These are phyloP conservation scores for Fusarium veterinarium DNA, from an alignment of 2,329 filamentous ascomycete species.

Conservation along the genomic window DNA sequence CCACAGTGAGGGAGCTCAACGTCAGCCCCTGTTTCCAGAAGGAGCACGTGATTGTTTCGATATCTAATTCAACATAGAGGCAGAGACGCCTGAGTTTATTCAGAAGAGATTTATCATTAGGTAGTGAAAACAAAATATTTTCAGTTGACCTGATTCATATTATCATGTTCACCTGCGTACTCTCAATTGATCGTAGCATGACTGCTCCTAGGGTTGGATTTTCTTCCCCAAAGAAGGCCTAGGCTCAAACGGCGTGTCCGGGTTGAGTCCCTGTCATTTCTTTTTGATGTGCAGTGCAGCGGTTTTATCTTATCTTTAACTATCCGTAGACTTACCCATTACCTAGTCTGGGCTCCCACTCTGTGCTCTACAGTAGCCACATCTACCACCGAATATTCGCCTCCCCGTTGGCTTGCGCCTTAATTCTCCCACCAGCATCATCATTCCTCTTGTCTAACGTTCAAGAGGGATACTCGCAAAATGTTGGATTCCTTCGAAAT, in stretches of 20 bases:
- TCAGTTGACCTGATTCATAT: background rate
- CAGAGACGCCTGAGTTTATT: background rate
- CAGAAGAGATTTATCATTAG: background rate
- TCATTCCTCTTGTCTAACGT: slow-evolving; percentile 9
- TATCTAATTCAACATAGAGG: background rate
- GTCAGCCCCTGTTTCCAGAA: slow-evolving; percentile 9
- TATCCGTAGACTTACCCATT: background rate
- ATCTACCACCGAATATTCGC: slow-evolving; percentile 32
- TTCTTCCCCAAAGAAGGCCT: slow-evolving; percentile 1
- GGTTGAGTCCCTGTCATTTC: slow-evolving; percentile 25
- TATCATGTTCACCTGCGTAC: background rate
- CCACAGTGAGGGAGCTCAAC: slow-evolving; percentile 9
- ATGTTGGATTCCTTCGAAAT: slow-evolving; percentile 99
- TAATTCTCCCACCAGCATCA: slow-evolving; percentile 24
- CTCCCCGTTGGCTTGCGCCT: slow-evolving; percentile 23
- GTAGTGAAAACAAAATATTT: background rate
- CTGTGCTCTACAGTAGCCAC: slow-evolving; percentile 38
- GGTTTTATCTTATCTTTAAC: slow-evolving; percentile 27
- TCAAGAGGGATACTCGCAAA: slow-evolving; percentile 33
- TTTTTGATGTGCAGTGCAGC: slow-evolving; percentile 26
- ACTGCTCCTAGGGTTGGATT: slow-evolving; percentile 6
- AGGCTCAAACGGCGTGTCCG: slow-evolving; percentile 36
- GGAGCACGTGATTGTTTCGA: slow-evolving; percentile 37
- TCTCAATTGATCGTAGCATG: slow-evolving; percentile 9
- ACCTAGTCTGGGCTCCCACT: background rate